Evolutionary conservation across 1,139 yeast species (phyloP), one percentile per base, ranked within the genome.

Genomic region (Candida anutae): DNA sequence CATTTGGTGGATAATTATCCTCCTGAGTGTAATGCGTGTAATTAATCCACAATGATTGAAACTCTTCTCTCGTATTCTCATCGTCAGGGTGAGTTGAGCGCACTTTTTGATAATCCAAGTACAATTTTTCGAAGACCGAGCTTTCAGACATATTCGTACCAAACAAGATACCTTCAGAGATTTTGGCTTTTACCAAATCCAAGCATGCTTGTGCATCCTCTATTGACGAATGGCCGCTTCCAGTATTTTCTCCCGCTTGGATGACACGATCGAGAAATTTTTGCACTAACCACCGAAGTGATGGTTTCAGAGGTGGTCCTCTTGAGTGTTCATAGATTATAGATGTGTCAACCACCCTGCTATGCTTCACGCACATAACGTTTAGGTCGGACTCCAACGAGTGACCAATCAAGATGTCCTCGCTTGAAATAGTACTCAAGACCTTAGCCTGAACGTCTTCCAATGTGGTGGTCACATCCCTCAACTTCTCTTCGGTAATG

Each of bases 131-230:
- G 35, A 58, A 53, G 3, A 62, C 36, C 5, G 59, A 39, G 1
- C 45, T 40, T 20, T 56, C 72, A 34, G 61, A 55, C 25, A 64
- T 40, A 31, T 64, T 62, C 17, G 58, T 52, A 0, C 97, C 97
- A 51, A 69, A 81, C 4, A 66, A 55, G 5, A 55, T 50, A 1
- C 96, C 96, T 32, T 77, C 72, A 4, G 61, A 49, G 10, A 87
- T 57, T 45, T 88, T 87, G 37, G 75, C 42, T 40, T 82, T 75
- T 1, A 83, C 73, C 28, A 90, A 62, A 35, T 84, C 88, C 43
- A 88, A 58, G 45, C 95, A 84, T 0, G 95, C 78, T 21, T 51
- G 51, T 5, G 95, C 83, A 48, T 90, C 98, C 48, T 85, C 95
- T 2, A 79, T 66, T 0, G 96, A 80, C 26, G 90, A 83, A 53